Evolutionary conservation across 441 rosid genomes (phyloP).

Genomic region (Erodium texanum): DNA sequence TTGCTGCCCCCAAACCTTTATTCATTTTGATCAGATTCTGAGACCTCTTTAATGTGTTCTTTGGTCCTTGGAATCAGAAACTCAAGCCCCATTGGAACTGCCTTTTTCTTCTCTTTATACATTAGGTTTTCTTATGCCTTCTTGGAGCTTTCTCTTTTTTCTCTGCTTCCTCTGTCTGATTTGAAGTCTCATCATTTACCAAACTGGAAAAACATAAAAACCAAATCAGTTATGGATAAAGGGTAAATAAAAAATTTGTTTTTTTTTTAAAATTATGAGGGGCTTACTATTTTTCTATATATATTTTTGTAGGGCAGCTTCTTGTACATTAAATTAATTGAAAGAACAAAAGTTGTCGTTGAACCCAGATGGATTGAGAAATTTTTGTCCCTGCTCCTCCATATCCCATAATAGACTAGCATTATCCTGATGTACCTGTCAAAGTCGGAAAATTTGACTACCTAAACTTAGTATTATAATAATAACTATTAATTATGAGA

Average conservation of each 20-base stretch:
- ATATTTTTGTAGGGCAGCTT: constrained; percentile 3
- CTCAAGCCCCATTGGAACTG: not conserved
- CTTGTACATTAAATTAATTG: not conserved
- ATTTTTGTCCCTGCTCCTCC: constrained; percentile 4
- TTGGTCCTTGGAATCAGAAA: not conserved
- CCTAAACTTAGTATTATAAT: not conserved
- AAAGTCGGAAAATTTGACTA: not conserved
- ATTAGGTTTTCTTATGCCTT: not conserved
- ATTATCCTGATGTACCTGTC: not conserved
- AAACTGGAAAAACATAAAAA: not conserved
- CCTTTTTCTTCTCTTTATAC: not conserved
- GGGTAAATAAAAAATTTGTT: not conserved
- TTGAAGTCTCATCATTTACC: not conserved
- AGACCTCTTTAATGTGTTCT: not conserved
- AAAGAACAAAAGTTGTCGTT: constrained; percentile 6
- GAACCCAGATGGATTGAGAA: constrained; percentile 7
- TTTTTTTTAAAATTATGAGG: not conserved
- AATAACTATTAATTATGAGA: not conserved
- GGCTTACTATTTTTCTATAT: not conserved
- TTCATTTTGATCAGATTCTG: constrained; percentile 3
- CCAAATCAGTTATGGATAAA: not conserved
- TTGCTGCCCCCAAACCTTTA: not conserved
- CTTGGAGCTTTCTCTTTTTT: not conserved
- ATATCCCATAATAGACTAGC: not conserved
- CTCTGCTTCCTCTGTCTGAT: not conserved